Evolutionary conservation across 2,329 filamentous ascomycete genomes (phyloP), one percentile per base, ranked within the genome.

Genomic region (Botryotinia narcissicola): DNA sequence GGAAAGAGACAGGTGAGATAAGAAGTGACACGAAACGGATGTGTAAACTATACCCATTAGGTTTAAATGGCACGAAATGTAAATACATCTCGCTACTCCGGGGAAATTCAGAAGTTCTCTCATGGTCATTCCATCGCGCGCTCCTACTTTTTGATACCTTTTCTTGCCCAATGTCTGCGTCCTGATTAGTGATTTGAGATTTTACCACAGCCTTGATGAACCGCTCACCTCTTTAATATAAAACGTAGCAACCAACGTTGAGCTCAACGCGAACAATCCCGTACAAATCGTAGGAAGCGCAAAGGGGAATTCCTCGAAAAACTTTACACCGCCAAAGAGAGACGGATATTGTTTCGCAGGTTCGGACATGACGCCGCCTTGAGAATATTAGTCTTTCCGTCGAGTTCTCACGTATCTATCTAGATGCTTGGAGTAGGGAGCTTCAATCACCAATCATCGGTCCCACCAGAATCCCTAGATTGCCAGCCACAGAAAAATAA

Each of bases 401-500:
- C 63, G 75, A 83, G 2, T 29, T 57, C 14, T 83, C 85, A 68
- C 48, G 2, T n/a, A 42, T 42, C 42, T 42, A 42, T 18, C 42
- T 44, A 44, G 42, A 44, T 20, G 7, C 42, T 44, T 44, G 42
- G 42, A 8, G 16, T 44, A 20, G 37, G 37, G 37, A 40, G 42
- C 9, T 48, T n/a, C 25, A 66, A 60, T 29, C 76, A 79, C 79
- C 79, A 71, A 81, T 74, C 25, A 80, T 59, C 4, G 92, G 92
- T 0, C 93, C 93, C 2, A 93, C 44, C 73, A 93, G 89, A 62
- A 95, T 89, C 6, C 93, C 93, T 14, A 95, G 35, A 76, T 95
- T 95, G 7, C 89, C 89, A 0, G 87, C 85, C 79, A 95, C 93
- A 16, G 92, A 91, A 79, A 95, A 95, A 84, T 89, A 92, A 78